These are phyloP conservation scores for Erodium maritimum DNA, from an alignment of 345 rosid genomes.

Conservation along the genomic window DNA sequence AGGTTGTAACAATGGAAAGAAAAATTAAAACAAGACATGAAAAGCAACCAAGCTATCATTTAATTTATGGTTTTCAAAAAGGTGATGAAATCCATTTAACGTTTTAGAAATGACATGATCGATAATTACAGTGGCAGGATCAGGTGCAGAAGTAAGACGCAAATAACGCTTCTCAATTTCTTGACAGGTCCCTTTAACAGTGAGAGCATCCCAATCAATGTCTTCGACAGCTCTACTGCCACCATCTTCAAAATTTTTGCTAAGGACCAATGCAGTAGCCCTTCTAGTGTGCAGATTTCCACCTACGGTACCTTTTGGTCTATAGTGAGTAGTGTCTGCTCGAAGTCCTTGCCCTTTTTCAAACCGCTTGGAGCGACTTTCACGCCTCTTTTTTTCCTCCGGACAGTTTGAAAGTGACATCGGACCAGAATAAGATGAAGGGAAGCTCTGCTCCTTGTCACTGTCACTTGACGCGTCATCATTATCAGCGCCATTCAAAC, in stretches of 20 bases:
- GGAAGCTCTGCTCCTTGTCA: conserved; percentile 70
- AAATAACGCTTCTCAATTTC: conserved; percentile 93
- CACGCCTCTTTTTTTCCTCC: conserved; percentile 90
- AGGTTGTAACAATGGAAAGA: not conserved
- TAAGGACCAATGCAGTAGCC: conserved; percentile 60
- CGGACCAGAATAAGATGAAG: conserved; percentile 69
- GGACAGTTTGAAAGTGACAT: conserved; percentile 57
- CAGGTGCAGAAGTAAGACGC: conserved; percentile 98
- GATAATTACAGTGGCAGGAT: conserved; percentile 78
- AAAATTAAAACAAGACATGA: too few species aligned
- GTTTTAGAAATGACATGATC: not conserved
- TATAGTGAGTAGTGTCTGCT: conserved; percentile 38
- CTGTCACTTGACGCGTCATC: conserved; percentile 90
- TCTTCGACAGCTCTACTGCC: conserved; percentile 94
- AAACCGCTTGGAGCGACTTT: conserved; percentile 85
- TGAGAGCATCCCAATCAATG: conserved; percentile 95
- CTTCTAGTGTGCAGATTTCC: conserved; percentile 60
- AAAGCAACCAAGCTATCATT: too few species aligned
- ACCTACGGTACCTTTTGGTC: conserved; percentile 50
- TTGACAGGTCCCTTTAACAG: conserved; percentile 91
- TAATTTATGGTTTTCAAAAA: too few species aligned
- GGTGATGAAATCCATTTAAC: too few species aligned
- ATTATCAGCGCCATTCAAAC: conserved; percentile 31
- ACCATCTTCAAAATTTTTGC: conserved; percentile 61
- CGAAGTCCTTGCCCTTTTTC: conserved; percentile 62